Evolutionary conservation across 495 filamentous ascomycete genomes (phyloP).

Genomic region (Platismatia glauca): DNA sequence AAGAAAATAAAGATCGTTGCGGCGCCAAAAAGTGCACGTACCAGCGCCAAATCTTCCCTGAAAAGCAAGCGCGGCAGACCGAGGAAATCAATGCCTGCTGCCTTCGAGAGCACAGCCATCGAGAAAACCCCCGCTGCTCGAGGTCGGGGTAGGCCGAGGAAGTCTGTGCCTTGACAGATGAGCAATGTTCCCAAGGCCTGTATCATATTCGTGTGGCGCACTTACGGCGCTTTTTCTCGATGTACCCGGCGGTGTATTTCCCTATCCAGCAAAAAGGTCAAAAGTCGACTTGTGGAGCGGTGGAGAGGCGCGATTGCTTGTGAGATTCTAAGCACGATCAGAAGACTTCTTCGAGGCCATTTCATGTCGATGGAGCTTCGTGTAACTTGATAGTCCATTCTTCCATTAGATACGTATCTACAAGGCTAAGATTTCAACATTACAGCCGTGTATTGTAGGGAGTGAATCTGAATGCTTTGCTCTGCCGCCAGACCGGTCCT

Average conservation of each 20-base stretch:
- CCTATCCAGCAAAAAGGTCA: background rate
- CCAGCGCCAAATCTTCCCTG: constrained; percentile 1
- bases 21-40: constrained; percentile 6
- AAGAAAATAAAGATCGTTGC: constrained; percentile 21
- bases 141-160: constrained; percentile 1
- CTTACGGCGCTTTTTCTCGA: background rate
- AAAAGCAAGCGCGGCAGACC: background rate
- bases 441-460: background rate
- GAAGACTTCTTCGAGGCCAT: background rate
- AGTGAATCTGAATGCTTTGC: background rate
- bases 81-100: background rate
- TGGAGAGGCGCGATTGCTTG: background rate
- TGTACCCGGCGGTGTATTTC: background rate
- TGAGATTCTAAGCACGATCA: background rate
- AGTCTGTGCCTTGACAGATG: background rate
- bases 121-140: background rate
- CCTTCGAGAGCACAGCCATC: background rate
- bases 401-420: background rate
- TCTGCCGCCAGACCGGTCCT: background rate
- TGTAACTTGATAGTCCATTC: background rate
- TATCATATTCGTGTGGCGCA: background rate
- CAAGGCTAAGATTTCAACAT: background rate
- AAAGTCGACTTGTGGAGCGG: background rate
- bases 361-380: background rate
- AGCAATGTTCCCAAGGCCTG: background rate